A percentile compares a stretch with the other conserved stretches of the same genome.
Evolutionary conservation across 1,284 basidiomycete genomes (phyloP).

Genomic region (Cutaneotrichosporon sp.): DNA sequence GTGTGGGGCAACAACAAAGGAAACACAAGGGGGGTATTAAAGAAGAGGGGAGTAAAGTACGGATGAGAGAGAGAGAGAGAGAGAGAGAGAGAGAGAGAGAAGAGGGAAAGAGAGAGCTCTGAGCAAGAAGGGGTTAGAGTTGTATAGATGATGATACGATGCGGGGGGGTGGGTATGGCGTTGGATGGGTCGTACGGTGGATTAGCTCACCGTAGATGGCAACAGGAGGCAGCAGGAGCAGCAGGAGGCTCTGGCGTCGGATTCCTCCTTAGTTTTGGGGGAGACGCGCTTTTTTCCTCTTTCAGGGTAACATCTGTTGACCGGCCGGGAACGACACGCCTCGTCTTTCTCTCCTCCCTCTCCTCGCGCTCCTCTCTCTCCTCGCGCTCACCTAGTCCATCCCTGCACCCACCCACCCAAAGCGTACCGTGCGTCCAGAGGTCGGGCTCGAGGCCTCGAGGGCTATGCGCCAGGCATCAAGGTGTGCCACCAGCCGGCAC

Average conservation of each 20-base stretch:
- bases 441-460: too few species aligned
- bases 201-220: too few species aligned
- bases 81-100: neutral
- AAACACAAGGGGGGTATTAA: slow-evolving; percentile 1
- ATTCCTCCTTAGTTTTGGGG: neutral
- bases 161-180: neutral
- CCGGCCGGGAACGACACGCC: neutral
- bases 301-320: neutral
- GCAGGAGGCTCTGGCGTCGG: neutral
- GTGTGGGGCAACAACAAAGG: slow-evolving; percentile 5
- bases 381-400: too few species aligned
- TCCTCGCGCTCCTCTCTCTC: neutral
- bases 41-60: neutral
- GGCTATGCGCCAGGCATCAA: too few species aligned
- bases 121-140: too few species aligned
- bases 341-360: neutral
- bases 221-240: too few species aligned
- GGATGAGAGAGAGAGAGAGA: too few species aligned
- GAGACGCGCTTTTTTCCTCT: slow-evolving; percentile 4
- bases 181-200: neutral
- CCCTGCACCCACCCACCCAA: too few species aligned
- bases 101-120: too few species aligned
- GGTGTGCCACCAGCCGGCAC: too few species aligned
- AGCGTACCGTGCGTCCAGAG: too few species aligned
- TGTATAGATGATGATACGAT: slow-evolving; percentile 3